Conservation (phyloP, 257 asterid species). For the Petrea volubilis region DNA sequence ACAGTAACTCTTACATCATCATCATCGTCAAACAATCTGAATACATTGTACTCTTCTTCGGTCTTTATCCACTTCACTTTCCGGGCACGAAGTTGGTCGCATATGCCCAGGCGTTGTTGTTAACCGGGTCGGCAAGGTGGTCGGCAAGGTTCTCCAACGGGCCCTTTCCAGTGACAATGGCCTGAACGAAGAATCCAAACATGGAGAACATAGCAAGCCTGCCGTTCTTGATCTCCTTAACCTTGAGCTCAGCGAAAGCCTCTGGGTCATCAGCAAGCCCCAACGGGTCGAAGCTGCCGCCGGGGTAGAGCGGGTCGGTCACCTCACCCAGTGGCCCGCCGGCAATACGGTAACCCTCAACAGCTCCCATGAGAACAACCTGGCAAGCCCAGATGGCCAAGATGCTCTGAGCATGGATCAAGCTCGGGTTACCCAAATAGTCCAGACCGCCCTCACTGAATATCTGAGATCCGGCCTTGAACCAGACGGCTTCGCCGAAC, state of each 20-base stretch:
- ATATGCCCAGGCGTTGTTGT: constrained; percentile 64
- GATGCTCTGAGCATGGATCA: constrained; percentile 78
- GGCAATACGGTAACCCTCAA: constrained; percentile 73
- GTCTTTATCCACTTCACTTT: constrained; percentile 27
- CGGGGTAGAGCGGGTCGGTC: constrained; percentile 55
- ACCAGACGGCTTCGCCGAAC: constrained; percentile 81
- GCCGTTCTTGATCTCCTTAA: constrained; percentile 61
- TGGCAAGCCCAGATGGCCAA: constrained; percentile 78
- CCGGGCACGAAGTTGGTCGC: constrained; percentile 62
- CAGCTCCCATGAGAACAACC: constrained; percentile 68
- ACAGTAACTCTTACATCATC: constrained; percentile 26
- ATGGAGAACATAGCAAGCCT: constrained; percentile 68
- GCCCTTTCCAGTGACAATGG: constrained; percentile 63
- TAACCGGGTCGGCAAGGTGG: constrained; percentile 61
- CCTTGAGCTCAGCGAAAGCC: constrained; percentile 65
- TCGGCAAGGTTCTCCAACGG: constrained; percentile 73
- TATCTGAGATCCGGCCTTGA: constrained; percentile 76
- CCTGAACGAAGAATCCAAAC: constrained; percentile 70
- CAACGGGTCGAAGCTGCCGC: constrained; percentile 64
- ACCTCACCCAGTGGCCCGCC: constrained; percentile 62
- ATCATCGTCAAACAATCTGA: neutral
- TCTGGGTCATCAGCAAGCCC: constrained; percentile 64
- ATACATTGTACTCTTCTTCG: neutral
- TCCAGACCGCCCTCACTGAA: constrained; percentile 74
- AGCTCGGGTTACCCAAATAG: constrained; percentile 76